These are phyloP conservation scores for Rubus idaeus DNA, from an alignment of 306 rosid genomes.

Conservation along the genomic window DNA sequence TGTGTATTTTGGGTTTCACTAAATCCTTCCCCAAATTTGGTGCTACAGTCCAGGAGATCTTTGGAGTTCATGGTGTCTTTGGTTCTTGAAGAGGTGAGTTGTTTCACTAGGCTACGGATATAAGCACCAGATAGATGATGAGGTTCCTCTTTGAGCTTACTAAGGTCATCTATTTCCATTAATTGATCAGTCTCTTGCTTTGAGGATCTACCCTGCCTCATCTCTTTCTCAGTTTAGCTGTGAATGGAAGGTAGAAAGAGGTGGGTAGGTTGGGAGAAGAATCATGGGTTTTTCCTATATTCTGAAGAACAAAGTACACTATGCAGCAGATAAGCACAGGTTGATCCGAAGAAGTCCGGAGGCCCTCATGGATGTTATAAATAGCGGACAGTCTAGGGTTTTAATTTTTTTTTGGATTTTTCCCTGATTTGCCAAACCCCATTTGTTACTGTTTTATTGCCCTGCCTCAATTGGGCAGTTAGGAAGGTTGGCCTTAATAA, in stretches of 20 bases:
- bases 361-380: slow-evolving; percentile 56
- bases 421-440: slow-evolving; percentile 52
- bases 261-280: slow-evolving; percentile 45
- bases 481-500: slow-evolving; percentile 29
- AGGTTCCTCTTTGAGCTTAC: slow-evolving; percentile 45
- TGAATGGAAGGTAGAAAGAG: slow-evolving; percentile 38
- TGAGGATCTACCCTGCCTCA: slow-evolving; percentile 37
- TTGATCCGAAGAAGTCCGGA: slow-evolving; percentile 47
- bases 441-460: slow-evolving; percentile 48
- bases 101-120: slow-evolving; percentile 71
- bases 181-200: slow-evolving; percentile 28
- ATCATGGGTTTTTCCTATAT: slow-evolving; percentile 53
- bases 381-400: slow-evolving; percentile 75
- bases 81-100: slow-evolving; percentile 58
- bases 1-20: slow-evolving; percentile 28
- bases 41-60: slow-evolving; percentile 32
- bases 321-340: slow-evolving; percentile 47
- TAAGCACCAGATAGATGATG: slow-evolving; percentile 61
- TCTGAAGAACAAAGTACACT: slow-evolving; percentile 52
- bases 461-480: slow-evolving; percentile 41
- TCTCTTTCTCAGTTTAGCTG: slow-evolving; percentile 26
- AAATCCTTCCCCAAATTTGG: slow-evolving; percentile 35
- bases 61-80: slow-evolving; percentile 45
- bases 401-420: slow-evolving; percentile 55
- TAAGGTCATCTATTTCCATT: slow-evolving; percentile 49